phyloP scores from a whole-genome alignment of 2,329 filamentous ascomycete species.

The Penicillium sp. region DNA sequence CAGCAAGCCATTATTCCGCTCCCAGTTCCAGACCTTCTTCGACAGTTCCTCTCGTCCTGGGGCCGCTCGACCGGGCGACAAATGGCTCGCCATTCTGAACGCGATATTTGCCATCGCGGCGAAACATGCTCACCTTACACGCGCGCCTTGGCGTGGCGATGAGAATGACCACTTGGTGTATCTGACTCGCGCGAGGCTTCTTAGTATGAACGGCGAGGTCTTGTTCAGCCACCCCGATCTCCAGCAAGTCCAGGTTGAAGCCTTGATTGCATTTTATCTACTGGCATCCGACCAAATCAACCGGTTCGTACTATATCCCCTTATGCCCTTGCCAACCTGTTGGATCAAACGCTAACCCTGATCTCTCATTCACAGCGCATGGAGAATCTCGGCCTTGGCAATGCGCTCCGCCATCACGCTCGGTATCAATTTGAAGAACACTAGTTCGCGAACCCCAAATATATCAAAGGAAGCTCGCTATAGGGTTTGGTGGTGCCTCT shows the following conservation, averaged over 20 bases:
- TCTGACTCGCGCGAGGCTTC: constrained; percentile 37
- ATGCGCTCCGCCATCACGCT: constrained; percentile 40
- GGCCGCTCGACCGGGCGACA: constrained; percentile 29
- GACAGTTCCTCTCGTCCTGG: constrained; percentile 12
- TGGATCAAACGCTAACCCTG: background rate
- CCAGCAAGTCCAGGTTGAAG: constrained; percentile 42
- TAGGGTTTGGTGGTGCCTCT: constrained; percentile 43
- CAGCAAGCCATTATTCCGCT: constrained; percentile 35
- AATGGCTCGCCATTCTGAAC: constrained; percentile 41
- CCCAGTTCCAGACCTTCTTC: constrained; percentile 34
- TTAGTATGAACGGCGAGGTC: constrained; percentile 32
- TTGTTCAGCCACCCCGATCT: constrained; percentile 19
- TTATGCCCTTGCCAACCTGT: background rate
- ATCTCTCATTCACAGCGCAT: constrained; percentile 29
- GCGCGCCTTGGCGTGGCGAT: constrained; percentile 30
- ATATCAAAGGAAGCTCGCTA: constrained; percentile 41
- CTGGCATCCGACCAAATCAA: constrained; percentile 40
- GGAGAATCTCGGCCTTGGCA: constrained; percentile 39
- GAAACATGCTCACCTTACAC: constrained; percentile 33
- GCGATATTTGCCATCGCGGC: constrained; percentile 42
- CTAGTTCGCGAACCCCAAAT: constrained; percentile 32
- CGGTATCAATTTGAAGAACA: constrained; percentile 41
- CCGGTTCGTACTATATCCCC: constrained; percentile 25
- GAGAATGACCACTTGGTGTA: constrained; percentile 35
- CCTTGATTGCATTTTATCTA: constrained; percentile 37